Evolutionary conservation across 2,329 filamentous ascomycete genomes (phyloP).

Genomic region (Nemania serpens): DNA sequence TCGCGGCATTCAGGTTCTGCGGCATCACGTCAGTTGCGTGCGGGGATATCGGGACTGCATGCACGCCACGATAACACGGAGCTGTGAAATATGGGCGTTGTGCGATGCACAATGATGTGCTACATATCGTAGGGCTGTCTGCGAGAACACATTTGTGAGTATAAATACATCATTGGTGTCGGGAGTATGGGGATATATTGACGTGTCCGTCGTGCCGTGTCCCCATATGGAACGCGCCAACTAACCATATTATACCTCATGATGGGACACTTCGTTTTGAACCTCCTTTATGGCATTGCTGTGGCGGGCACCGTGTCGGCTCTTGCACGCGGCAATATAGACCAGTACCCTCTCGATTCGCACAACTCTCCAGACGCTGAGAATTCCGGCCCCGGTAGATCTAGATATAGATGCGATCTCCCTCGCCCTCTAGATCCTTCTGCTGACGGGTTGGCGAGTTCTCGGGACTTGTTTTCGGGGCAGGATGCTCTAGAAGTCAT

Average conservation of each 20-base stretch:
- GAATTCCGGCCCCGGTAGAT: not conserved
- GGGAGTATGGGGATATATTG: not conserved
- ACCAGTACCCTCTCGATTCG: not conserved
- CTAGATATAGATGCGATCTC: constrained; percentile 1
- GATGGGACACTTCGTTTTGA: not conserved
- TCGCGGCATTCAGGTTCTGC: not conserved
- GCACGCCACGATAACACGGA: not conserved
- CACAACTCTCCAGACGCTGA: not conserved
- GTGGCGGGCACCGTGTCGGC: not conserved
- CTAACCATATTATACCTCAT: not conserved
- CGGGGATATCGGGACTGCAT: not conserved
- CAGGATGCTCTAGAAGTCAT: not conserved
- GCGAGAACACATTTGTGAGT: not conserved
- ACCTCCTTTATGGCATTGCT: not conserved
- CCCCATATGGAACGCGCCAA: not conserved
- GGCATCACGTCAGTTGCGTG: not conserved
- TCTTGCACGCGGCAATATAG: not conserved
- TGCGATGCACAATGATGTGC: not conserved
- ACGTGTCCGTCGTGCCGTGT: not conserved
- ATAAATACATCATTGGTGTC: not conserved
- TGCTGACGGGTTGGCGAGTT: constrained; percentile 2
- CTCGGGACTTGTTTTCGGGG: constrained; percentile 1
- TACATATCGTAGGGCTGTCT: not conserved
- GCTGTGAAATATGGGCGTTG: not conserved
- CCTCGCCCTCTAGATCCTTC: not conserved